Conservation (phyloP, 2,329 filamentous ascomycete species). For the Rasamsonia emersonii region DNA sequence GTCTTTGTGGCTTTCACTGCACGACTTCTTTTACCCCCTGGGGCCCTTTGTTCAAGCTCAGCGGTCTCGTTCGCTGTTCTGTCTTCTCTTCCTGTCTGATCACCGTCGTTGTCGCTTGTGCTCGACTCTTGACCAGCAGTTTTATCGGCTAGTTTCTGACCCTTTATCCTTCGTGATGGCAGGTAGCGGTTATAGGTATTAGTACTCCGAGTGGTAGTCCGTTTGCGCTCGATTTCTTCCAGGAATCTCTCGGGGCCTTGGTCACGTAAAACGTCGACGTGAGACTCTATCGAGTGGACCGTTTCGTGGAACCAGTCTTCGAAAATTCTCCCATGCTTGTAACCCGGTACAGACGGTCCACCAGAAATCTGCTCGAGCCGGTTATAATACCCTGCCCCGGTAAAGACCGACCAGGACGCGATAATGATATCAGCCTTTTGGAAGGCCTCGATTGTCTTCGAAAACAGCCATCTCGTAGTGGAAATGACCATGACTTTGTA, state of each 20-base stretch:
- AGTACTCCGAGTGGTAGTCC: constrained; percentile 23
- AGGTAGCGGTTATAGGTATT: constrained; percentile 24
- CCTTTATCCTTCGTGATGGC: constrained; percentile 24
- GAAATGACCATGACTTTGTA: constrained; percentile 41
- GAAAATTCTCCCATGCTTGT: constrained; percentile 40
- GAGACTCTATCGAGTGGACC: constrained; percentile 30
- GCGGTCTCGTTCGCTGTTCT: too few relatives aligned
- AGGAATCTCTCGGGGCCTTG: constrained; percentile 26
- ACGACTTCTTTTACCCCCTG: too few relatives aligned
- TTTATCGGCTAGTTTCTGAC: constrained; percentile 17
- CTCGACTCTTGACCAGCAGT: not conserved
- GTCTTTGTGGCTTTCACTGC: too few relatives aligned
- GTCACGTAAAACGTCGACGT: constrained; percentile 29
- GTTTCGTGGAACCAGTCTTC: constrained; percentile 47
- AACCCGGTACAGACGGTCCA: constrained; percentile 30
- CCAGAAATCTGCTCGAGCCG: constrained; percentile 44
- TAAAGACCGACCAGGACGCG: constrained; percentile 44
- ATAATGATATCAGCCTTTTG: constrained; percentile 47
- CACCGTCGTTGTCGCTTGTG: too few relatives aligned
- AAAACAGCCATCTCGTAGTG: constrained; percentile 29
- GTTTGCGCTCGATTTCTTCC: constrained; percentile 15
- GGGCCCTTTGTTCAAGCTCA: too few relatives aligned
- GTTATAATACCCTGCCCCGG: constrained; percentile 39
- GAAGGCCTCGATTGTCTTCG: constrained; percentile 37
- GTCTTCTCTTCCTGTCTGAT: too few relatives aligned